Evolutionary conservation across 2,329 filamentous ascomycete genomes (phyloP), one percentile per base, ranked within the genome.

Genomic region (Venturia asperata): DNA sequence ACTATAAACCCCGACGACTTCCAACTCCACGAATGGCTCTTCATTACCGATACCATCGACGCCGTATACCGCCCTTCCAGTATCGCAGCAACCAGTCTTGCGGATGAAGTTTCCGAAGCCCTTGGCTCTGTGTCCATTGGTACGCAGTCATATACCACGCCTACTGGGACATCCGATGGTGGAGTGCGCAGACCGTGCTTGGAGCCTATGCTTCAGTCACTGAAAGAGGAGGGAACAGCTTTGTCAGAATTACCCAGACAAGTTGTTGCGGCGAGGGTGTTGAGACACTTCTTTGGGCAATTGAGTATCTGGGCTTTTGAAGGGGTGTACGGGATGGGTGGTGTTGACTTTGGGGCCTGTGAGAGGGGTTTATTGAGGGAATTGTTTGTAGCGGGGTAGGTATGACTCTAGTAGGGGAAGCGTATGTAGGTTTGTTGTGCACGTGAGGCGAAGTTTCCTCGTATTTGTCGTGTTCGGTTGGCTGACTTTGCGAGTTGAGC

Each of bases 1-100:
- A 87, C 91, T 55, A 81, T 92, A 9, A 88, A 90, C 5, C 93
- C 92, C 0, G 94, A 99, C 70, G 94, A 99, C 74, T 99, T 97
- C 77, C 94, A 97, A 75, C 84, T 97, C n/a, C 89, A 96, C 71
- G 91, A 97, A 79, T 99, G 94, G 94, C 85, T 97, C 4, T 99
- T 96, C 75, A 87, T 99, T 65, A 96, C 92, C 1, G 94, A 99
- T 76, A 97, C 93, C 17, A 92, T 97, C 68, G 94, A 99, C 71
- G 92, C 94, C 0, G 90, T 99, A 42, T 96, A 99, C 76, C 87
- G 90, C 15, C 87, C 91, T 0, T 78, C 85, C 17, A 79, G 81
- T 63, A 88, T 87, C 77, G 83, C 86, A 67, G 83, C 91, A 1
- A 79, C 89, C 2, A 91, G 91, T 2, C 82, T 97, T 5, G 88